Percentiles rank a stretch among this genome's conserved stretches.
phyloP scores from a whole-genome alignment of 1,139 yeast species.

The Pichia sp. region DNA sequence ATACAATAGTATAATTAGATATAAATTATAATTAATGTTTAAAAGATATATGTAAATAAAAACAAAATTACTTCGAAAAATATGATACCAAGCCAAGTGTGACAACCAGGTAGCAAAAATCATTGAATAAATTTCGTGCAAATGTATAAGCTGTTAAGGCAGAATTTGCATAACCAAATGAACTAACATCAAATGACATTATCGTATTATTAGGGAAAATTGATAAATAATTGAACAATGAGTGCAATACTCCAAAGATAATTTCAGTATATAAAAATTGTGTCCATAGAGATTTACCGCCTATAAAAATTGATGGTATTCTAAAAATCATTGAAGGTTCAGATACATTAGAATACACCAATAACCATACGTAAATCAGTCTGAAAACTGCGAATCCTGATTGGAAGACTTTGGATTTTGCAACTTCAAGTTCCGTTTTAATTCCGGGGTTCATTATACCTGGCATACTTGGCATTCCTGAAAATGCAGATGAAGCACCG shows the following conservation, averaged over 20 bases:
- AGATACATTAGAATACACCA: neutral
- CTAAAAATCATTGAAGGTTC: neutral
- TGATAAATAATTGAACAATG: neutral
- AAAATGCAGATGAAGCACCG: neutral
- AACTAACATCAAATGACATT: conserved; percentile 11
- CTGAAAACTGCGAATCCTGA: conserved; percentile 8
- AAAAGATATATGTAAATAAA: neutral
- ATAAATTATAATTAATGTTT: neutral
- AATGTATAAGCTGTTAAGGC: conserved; percentile 5
- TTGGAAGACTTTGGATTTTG: conserved; percentile 3
- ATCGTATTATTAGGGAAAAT: conserved; percentile 10
- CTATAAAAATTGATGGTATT: neutral
- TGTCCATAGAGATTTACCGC: conserved; percentile 3
- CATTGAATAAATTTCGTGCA: conserved; percentile 27
- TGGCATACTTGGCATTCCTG: neutral
- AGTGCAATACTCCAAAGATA: conserved; percentile 25
- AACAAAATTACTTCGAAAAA: neutral
- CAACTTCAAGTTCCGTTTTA: conserved; percentile 2
- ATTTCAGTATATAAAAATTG: conserved; percentile 20
- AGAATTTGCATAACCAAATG: conserved; percentile 8
- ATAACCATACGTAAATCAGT: neutral
- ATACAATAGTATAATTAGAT: neutral
- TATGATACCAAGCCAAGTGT: conserved; percentile 30
- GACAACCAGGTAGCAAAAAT: conserved; percentile 35
- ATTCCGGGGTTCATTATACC: neutral